A percentile compares a stretch with the other conserved stretches of the same genome.
phyloP scores from a whole-genome alignment of 345 rosid species.

The Camelina laxa region DNA sequence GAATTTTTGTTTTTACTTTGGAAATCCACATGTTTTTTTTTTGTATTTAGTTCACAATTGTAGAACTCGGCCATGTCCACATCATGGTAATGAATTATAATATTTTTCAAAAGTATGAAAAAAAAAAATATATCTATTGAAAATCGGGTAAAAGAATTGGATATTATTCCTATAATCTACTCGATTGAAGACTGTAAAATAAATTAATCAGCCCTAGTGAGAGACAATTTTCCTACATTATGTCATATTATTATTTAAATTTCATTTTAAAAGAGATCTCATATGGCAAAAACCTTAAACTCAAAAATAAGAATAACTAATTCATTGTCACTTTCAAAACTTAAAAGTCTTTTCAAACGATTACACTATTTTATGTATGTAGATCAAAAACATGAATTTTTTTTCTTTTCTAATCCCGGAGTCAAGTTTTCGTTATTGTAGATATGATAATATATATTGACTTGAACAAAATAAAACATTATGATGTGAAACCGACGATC shows the following conservation, averaged over 20 bases:
- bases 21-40: not conserved
- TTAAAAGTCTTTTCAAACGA: not conserved
- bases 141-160: not conserved
- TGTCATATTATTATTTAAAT: not conserved
- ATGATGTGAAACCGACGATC: conserved; percentile 10
- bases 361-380: not conserved
- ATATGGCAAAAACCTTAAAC: not conserved
- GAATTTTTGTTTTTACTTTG: not conserved
- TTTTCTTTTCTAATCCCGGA: not conserved
- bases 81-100: not conserved
- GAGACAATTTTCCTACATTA: not conserved
- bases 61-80: not conserved
- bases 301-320: not conserved
- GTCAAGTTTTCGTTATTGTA: conserved; percentile 19
- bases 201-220: not conserved
- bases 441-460: conserved; percentile 4
- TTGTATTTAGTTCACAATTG: not conserved
- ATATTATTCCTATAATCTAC: no score
- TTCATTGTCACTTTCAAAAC: not conserved
- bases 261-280: not conserved
- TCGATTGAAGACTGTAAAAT: not conserved
- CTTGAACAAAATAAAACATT: not conserved
- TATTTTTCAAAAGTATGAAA: no score
- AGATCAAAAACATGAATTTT: no score
- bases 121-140: no score